Conservation (phyloP, 257 asterid species). For the Solanum appendiculatum region DNA sequence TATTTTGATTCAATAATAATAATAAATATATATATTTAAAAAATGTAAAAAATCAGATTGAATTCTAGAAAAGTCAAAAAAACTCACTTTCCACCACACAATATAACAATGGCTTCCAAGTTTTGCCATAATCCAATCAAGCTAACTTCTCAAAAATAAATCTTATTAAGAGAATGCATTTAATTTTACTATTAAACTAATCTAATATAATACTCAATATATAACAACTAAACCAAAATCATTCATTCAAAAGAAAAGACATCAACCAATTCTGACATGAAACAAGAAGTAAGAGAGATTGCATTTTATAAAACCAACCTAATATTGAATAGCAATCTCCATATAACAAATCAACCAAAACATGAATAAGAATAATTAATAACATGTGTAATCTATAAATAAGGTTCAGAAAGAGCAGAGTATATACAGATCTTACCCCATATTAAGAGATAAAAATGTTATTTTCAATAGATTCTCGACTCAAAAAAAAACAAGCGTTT, state of each 20-base stretch:
- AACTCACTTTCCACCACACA: neutral
- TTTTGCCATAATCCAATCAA: too few species aligned
- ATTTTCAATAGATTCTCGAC: too few species aligned
- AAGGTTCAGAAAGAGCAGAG: too few species aligned
- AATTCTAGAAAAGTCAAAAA: too few species aligned
- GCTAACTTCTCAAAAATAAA: neutral
- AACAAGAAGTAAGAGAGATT: neutral
- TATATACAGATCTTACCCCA: too few species aligned
- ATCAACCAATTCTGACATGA: neutral
- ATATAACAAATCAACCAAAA: neutral
- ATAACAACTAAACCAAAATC: neutral
- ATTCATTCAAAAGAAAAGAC: neutral
- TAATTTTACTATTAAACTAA: neutral
- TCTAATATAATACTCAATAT: neutral
- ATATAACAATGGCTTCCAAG: neutral
- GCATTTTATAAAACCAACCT: neutral
- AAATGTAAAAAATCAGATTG: too few species aligned
- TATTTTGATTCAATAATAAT: too few species aligned
- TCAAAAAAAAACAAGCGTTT: neutral
- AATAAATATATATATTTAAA: too few species aligned
- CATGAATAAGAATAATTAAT: neutral
- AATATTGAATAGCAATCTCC: neutral
- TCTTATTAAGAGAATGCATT: neutral
- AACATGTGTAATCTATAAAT: neutral
- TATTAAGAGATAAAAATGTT: too few species aligned